Percentiles rank a stretch among this genome's conserved stretches.
Conservation (phyloP, 768 basidiomycete genomes). For the Tylopilus intermedius region DNA sequence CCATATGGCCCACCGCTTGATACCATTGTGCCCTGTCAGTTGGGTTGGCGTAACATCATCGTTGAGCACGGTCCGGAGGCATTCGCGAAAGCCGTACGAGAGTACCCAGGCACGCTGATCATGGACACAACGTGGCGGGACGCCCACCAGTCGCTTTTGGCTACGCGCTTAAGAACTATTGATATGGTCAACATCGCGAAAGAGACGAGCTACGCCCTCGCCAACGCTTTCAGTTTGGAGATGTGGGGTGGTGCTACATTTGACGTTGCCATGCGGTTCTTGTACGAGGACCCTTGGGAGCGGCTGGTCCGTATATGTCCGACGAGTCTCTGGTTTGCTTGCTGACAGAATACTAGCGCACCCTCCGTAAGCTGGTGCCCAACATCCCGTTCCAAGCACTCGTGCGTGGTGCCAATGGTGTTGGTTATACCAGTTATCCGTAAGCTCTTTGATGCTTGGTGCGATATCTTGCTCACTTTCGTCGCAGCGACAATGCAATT, state of each 20-base stretch:
- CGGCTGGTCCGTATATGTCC: conserved; percentile 58
- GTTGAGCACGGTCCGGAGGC: conserved; percentile 96
- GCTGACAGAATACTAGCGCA: conserved; percentile 49
- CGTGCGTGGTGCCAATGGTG: conserved; percentile 97
- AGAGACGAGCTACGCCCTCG: conserved; percentile 91
- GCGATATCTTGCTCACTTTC: conserved; percentile 5
- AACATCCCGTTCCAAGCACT: conserved; percentile 98
- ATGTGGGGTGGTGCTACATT: conserved; percentile 99
- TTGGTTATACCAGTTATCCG: conserved; percentile 99
- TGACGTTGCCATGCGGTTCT: conserved; percentile 98
- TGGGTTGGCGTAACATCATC: conserved; percentile 98
- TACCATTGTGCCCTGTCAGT: conserved; percentile 72
- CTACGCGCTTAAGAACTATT: conserved; percentile 90
- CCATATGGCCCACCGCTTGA: conserved; percentile 73
- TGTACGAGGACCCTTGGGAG: conserved; percentile 99
- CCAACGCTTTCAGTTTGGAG: conserved; percentile 94
- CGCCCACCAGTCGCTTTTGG: conserved; percentile 95
- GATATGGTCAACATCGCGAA: conserved; percentile 99
- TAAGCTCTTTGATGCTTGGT: conserved; percentile 34
- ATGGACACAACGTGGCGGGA: conserved; percentile 99
- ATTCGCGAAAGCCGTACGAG: conserved; percentile 96
- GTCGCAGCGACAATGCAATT: conserved; percentile 85
- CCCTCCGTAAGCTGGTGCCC: conserved; percentile 90
- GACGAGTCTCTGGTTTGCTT: not conserved
- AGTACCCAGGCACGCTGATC: conserved; percentile 91